Evolutionary conservation across 2,329 filamentous ascomycete genomes (phyloP).

Genomic region (Botrytis fabae): DNA sequence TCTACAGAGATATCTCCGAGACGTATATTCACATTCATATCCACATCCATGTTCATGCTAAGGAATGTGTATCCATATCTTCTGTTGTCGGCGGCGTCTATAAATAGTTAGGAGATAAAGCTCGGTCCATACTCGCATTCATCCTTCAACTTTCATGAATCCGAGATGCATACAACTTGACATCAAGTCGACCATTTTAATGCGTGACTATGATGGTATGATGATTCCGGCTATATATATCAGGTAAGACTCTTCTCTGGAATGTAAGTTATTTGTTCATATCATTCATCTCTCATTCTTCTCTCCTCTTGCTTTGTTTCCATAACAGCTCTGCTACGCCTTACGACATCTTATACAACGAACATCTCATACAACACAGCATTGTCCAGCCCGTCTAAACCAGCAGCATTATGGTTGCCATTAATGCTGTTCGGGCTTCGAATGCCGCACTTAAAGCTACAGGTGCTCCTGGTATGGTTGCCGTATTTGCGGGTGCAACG

Average conservation of each 20-base stretch:
- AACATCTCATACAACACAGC: background rate
- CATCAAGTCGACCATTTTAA: background rate
- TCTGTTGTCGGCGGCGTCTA: background rate
- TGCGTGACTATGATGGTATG: background rate
- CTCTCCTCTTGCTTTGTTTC: background rate
- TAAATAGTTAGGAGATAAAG: background rate
- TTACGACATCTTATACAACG: background rate
- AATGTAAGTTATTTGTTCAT: background rate
- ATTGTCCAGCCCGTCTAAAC: background rate
- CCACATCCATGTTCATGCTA: background rate
- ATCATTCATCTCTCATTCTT: background rate
- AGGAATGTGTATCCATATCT: background rate
- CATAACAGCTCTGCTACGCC: background rate
- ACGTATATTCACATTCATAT: background rate
- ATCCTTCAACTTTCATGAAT: slow-evolving; percentile 14
- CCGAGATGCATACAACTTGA: slow-evolving; percentile 1
- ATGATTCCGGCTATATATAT: background rate
- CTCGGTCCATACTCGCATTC: slow-evolving; percentile 10
- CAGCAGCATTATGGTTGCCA: slow-evolving; percentile 37
- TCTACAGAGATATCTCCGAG: background rate
- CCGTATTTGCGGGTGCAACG: slow-evolving; percentile 56
- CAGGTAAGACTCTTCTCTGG: background rate
- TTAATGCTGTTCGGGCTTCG: slow-evolving; percentile 42
- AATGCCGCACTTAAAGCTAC: slow-evolving; percentile 42
- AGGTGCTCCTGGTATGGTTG: slow-evolving; percentile 44